Percentiles rank a stretch among this genome's conserved stretches.
phyloP scores from a whole-genome alignment of 176 grass and related monocot genomes.

The Bromus sterilis region DNA sequence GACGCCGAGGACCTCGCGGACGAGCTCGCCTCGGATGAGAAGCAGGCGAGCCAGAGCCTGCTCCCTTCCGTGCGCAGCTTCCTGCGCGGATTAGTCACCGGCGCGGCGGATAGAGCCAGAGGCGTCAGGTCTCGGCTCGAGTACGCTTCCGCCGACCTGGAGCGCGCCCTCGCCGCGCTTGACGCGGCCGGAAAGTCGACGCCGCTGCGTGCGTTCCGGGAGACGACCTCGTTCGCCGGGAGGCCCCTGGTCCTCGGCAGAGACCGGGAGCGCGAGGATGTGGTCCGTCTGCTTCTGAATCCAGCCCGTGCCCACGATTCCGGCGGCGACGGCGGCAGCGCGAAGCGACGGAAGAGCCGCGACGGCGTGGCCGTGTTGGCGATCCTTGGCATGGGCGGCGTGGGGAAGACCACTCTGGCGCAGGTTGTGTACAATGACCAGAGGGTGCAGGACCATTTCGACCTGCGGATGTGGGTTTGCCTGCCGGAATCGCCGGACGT shows the following conservation, averaged over 20 bases:
- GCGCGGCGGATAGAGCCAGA: not conserved
- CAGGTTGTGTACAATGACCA: conserved; percentile 23
- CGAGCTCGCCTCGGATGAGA: not conserved
- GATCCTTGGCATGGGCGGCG: conserved; percentile 32
- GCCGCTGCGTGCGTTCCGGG: not conserved
- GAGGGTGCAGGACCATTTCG: not conserved
- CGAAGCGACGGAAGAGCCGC: not conserved
- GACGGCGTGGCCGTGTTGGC: conserved; percentile 13
- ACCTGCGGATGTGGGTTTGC: conserved; percentile 20
- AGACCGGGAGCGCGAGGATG: conserved; percentile 2
- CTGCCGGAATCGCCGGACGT: conserved; percentile 23
- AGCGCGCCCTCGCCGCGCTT: not conserved
- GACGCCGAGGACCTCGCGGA: conserved; percentile 27
- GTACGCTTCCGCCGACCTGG: not conserved
- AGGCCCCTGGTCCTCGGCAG: conserved; percentile 12
- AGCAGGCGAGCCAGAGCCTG: not conserved
- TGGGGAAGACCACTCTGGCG: conserved; percentile 30
- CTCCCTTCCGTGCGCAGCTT: not conserved
- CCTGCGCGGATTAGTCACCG: conserved; percentile 1
- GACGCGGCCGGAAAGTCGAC: not conserved
- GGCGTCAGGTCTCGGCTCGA: conserved; percentile 2
- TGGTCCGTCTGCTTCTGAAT: conserved; percentile 4
- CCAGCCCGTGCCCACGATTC: not conserved
- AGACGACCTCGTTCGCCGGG: conserved; percentile 15
- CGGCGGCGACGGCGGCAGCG: not conserved